Conservation (phyloP, 2,329 filamentous ascomycete genomes). For the Ascochyta koolunga region DNA sequence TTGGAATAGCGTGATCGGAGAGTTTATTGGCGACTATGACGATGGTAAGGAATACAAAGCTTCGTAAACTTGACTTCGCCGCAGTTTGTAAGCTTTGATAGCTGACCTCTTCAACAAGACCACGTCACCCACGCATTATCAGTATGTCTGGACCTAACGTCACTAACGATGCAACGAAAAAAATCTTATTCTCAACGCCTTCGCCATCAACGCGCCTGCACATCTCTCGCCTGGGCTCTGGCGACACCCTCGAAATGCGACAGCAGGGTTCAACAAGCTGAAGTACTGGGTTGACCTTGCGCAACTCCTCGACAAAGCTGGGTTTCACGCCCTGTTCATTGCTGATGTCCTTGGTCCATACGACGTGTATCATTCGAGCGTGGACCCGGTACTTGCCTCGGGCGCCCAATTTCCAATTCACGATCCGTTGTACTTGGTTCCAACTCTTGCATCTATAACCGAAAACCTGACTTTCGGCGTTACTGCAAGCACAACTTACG, state of each 20-base stretch:
- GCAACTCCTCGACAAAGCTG: slow-evolving; percentile 36
- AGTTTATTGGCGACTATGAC: not conserved
- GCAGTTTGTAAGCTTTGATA: not conserved
- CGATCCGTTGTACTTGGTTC: slow-evolving; percentile 65
- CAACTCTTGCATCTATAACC: slow-evolving; percentile 70
- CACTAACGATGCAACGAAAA: not conserved
- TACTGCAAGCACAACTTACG: slow-evolving; percentile 69
- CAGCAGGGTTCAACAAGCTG: slow-evolving; percentile 49
- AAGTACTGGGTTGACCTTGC: slow-evolving; percentile 40
- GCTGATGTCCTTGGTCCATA: slow-evolving; percentile 62
- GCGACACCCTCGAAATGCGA: not conserved
- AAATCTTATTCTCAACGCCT: slow-evolving; percentile 5
- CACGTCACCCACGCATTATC: not conserved
- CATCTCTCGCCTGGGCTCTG: slow-evolving; percentile 7
- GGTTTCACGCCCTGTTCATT: slow-evolving; percentile 45
- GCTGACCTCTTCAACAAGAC: not conserved
- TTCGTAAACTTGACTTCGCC: not conserved
- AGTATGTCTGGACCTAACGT: not conserved
- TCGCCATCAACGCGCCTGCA: slow-evolving; percentile 6
- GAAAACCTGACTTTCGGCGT: slow-evolving; percentile 67
- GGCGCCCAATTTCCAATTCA: slow-evolving; percentile 72
- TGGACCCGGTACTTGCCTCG: slow-evolving; percentile 62
- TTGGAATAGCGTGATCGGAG: not conserved
- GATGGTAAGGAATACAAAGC: not conserved
- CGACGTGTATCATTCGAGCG: slow-evolving; percentile 65